phyloP scores from a whole-genome alignment of 164 flowering plant genomes.

The Liriodendron chinense region DNA sequence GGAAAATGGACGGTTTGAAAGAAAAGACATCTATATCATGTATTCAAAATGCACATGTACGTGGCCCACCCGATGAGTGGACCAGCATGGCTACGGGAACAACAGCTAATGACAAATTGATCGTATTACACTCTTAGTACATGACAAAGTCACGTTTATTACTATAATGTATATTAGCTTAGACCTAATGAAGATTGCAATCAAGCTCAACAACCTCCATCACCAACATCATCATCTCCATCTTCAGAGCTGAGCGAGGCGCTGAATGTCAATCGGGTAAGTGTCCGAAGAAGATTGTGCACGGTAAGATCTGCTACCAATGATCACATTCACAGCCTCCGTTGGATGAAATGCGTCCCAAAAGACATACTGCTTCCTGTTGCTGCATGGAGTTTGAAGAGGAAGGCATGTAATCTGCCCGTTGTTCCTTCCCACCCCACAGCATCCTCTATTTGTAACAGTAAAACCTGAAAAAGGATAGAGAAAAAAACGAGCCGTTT shows the following conservation, averaged over 20 bases:
- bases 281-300: slow-evolving; percentile 54
- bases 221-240: neutral
- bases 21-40: no score
- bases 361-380: slow-evolving; percentile 54
- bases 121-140: no score
- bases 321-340: slow-evolving; percentile 55
- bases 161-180: no score
- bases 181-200: no score
- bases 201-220: no score
- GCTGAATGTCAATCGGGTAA: slow-evolving; percentile 60
- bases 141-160: no score
- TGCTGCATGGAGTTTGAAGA: slow-evolving; percentile 58
- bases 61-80: no score
- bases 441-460: slow-evolving; percentile 69
- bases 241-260: slow-evolving; percentile 54
- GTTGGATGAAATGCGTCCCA: slow-evolving; percentile 94
- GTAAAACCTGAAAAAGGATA: slow-evolving; percentile 51
- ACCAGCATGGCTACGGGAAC: no score
- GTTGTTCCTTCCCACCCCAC: slow-evolving; percentile 90
- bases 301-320: slow-evolving; percentile 58
- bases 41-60: no score
- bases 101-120: no score
- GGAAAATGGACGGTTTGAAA: no score
- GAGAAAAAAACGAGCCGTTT: neutral
- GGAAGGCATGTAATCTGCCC: slow-evolving; percentile 91